These are phyloP conservation scores for Aspergillus bridgeri DNA, from an alignment of 495 filamentous ascomycete genomes.

Conservation along the genomic window DNA sequence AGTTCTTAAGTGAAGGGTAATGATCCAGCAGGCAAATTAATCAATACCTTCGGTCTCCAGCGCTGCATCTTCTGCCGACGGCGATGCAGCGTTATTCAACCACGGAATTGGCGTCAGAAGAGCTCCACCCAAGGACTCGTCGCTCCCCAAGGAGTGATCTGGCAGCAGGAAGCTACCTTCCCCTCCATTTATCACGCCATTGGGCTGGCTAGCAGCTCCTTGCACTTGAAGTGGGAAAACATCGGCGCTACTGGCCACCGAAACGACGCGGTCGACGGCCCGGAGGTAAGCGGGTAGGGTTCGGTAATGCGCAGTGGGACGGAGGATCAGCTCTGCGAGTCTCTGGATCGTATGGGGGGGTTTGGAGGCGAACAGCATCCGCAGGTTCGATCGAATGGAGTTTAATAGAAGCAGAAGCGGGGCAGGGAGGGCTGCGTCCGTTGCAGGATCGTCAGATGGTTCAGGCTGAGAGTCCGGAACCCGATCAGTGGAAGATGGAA, in stretches of 20 bases:
- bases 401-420: slow-evolving; percentile 60
- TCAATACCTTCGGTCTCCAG: slow-evolving; percentile 15
- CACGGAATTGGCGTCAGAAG: slow-evolving; percentile 93
- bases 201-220: slow-evolving; percentile 43
- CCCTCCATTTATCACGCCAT: slow-evolving; percentile 37
- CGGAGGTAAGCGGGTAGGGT: slow-evolving; percentile 80
- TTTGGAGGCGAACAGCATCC: slow-evolving; percentile 61
- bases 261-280: slow-evolving; percentile 86
- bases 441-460: slow-evolving; percentile 27
- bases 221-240: slow-evolving; percentile 76
- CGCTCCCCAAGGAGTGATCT: slow-evolving; percentile 58
- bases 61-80: slow-evolving; percentile 24
- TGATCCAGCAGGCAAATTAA: neutral
- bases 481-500: slow-evolving; percentile 42
- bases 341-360: slow-evolving; percentile 94
- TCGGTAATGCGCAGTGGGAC: slow-evolving; percentile 73
- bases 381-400: slow-evolving; percentile 66
- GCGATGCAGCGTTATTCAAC: slow-evolving; percentile 50
- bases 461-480: slow-evolving; percentile 48
- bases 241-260: slow-evolving; percentile 78
- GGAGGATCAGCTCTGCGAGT: slow-evolving; percentile 83
- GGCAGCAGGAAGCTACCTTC: slow-evolving; percentile 31
- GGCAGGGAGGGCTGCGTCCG: slow-evolving; percentile 54
- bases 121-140: slow-evolving; percentile 87
- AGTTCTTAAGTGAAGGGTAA: neutral